Base-by-base conservation (phyloP, 192 early-diverging fungal species). In the Chytriomyces sp. region DNA sequence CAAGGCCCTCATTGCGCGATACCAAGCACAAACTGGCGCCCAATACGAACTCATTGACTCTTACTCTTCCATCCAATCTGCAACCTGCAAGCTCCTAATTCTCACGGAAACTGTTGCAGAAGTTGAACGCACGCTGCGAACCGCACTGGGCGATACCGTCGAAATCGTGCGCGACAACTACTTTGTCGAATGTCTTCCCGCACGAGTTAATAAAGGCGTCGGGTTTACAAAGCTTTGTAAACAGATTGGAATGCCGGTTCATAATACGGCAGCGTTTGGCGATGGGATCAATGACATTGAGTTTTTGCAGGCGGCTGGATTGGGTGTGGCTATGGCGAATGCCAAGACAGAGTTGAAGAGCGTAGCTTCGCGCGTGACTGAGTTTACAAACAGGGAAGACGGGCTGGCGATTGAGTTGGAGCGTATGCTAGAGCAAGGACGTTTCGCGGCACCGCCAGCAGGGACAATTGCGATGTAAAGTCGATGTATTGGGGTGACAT, bases 231-330 rank as follows among this genome's bases (percentile, higher is more conserved):
- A 62, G 8, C 16, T 73, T 9, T 73, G 71, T 45, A 10, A 61
- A 7, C 59, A 23, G 5, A 28, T 73, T 18, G n/a, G 18, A n/a
- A 44, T 73, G 26, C 71, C 71, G 6, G 7, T 73, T 43, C 35
- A 61, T 5, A 13, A 63, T 28, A 62, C 71, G 11, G 61, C 62
- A 13, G 71, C 71, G 61, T 73, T 73, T 73, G 71, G 71, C 7
- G 71, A 73, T 45, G 71, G 71, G 10, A 62, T n/a, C 24, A 76
- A 76, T 63, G 75, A 76, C 47, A 43, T 76, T 6, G 75, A 76
- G 75, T 69, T 76, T 59, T 65, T 76, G 46, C 23, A 49, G n/a
- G 44, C 20, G 18, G 75, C 75, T 35, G 75, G 75, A 44, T 1
- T 67, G 13, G 75, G 75, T 28, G 61, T 76, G 10, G 75, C 75